Percentiles rank a stretch among this genome's conserved stretches.
phyloP scores from a whole-genome alignment of 768 basidiomycete species.

The Amanita phalloides region DNA sequence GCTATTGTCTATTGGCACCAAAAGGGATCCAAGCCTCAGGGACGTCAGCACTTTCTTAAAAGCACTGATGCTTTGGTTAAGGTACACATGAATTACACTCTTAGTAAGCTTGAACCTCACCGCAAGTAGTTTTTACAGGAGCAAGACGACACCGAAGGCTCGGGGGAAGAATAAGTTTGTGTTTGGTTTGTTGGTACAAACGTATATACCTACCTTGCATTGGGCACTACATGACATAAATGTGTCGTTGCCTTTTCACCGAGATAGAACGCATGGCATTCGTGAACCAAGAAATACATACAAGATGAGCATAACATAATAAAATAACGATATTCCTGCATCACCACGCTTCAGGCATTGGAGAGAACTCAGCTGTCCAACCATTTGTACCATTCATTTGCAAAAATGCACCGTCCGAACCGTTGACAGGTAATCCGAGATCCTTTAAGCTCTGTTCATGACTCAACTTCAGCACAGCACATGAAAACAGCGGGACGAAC shows the following conservation, averaged over 20 bases:
- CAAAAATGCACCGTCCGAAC: conserved; percentile 85
- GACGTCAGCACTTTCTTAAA: conserved; percentile 91
- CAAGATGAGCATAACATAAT: neutral
- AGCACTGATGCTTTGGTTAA: conserved; percentile 83
- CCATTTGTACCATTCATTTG: conserved; percentile 60
- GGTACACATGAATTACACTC: conserved; percentile 28
- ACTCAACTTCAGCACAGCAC: neutral
- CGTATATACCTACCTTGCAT: neutral
- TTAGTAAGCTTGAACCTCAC: neutral
- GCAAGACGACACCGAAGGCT: conserved; percentile 74
- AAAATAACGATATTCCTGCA: neutral
- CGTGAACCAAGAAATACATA: neutral
- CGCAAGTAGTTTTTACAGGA: conserved; percentile 76
- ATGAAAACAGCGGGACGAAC: conserved; percentile 27
- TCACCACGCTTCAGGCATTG: conserved; percentile 84
- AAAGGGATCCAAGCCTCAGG: conserved; percentile 94
- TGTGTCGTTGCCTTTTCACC: neutral
- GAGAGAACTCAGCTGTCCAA: conserved; percentile 66
- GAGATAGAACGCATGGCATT: neutral
- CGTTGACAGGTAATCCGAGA: conserved; percentile 84
- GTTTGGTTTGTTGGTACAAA: neutral
- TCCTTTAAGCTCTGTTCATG: conserved; percentile 72
- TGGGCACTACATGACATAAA: neutral
- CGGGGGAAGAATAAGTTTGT: conserved; percentile 54
- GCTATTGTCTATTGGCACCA: conserved; percentile 98